phyloP scores from a whole-genome alignment of 345 rosid genomes.

The Hibiscus syriacus region DNA sequence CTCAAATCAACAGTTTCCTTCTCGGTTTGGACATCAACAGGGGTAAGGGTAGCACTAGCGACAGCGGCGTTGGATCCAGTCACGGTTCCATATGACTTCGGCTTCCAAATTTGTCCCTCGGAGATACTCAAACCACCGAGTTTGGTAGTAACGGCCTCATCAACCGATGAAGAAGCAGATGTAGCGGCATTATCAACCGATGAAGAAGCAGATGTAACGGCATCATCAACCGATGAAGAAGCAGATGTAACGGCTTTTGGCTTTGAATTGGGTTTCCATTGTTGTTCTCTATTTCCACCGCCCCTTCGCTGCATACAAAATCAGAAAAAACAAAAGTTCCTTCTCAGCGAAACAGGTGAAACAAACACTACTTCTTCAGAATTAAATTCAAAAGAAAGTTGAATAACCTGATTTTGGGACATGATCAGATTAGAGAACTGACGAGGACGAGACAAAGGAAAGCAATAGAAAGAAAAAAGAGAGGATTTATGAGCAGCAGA shows the following conservation, averaged over 20 bases:
- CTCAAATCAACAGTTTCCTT: slow-evolving; percentile 34
- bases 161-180: slow-evolving; percentile 16
- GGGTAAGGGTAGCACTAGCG: slow-evolving; percentile 8
- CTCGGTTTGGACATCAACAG: slow-evolving; percentile 20
- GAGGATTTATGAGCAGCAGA: not conserved
- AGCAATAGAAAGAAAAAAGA: slow-evolving; percentile 17
- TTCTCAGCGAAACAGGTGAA: not conserved
- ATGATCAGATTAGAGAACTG: slow-evolving; percentile 17
- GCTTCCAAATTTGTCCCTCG: slow-evolving; percentile 39
- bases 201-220: slow-evolving; percentile 18
- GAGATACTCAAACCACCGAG: slow-evolving; percentile 43
- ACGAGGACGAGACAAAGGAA: slow-evolving; percentile 13
- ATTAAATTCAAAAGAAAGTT: not conserved
- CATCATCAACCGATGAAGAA: slow-evolving; percentile 24
- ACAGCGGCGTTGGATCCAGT: slow-evolving; percentile 29
- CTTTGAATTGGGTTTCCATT: slow-evolving; percentile 23
- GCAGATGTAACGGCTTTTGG: slow-evolving; percentile 14
- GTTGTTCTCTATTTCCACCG: slow-evolving; percentile 17
- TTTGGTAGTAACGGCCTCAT: slow-evolving; percentile 30
- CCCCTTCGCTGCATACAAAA: slow-evolving; percentile 28
- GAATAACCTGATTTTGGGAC: slow-evolving; percentile 33
- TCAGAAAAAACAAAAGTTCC: not conserved
- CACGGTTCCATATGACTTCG: slow-evolving; percentile 50
- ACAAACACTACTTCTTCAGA: not conserved
- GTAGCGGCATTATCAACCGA: slow-evolving; percentile 25